A percentile compares a stretch with the other conserved stretches of the same genome.
Conservation (phyloP, 495 filamentous ascomycete species). For the Melanomma pulvis-pyrius region DNA sequence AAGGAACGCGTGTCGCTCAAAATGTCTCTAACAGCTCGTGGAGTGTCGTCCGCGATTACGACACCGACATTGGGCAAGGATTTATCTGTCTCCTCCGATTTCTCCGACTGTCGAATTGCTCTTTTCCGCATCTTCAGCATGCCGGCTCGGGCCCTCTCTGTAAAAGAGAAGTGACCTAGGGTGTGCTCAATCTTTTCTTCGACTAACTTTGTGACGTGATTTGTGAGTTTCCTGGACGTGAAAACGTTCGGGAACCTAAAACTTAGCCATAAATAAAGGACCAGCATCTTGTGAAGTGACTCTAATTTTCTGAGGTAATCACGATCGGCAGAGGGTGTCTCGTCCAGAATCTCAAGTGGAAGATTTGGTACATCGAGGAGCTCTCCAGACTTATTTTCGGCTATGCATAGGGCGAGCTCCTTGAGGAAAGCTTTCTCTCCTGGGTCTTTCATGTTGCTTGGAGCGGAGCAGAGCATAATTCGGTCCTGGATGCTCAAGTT, state of each 20-base stretch:
- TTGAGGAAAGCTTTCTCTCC: conserved; percentile 50
- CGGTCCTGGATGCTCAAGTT: conserved; percentile 71
- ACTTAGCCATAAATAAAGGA: conserved; percentile 85
- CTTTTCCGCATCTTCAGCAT: conserved; percentile 5
- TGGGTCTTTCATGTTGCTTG: conserved; percentile 51
- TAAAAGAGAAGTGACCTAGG: conserved; percentile 53
- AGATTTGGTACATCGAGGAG: conserved; percentile 60
- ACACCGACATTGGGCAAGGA: neutral
- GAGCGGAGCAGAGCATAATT: conserved; percentile 73
- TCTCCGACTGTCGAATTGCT: conserved; percentile 1
- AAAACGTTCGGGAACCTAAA: conserved; percentile 77
- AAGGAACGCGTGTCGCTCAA: neutral
- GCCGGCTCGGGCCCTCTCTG: neutral
- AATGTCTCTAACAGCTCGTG: conserved; percentile 7
- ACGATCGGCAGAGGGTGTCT: conserved; percentile 43
- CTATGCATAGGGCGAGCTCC: conserved; percentile 68
- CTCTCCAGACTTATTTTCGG: conserved; percentile 63
- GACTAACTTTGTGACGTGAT: conserved; percentile 76
- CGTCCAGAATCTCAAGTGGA: conserved; percentile 47
- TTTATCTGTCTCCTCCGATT: neutral
- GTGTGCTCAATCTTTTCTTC: conserved; percentile 75
- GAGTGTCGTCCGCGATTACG: neutral
- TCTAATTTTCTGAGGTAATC: conserved; percentile 69
- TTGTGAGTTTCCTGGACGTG: conserved; percentile 71
- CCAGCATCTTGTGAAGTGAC: conserved; percentile 74